These are phyloP conservation scores for Cercophora newfieldiana DNA, from an alignment of 495 filamentous ascomycete genomes.

Conservation along the genomic window DNA sequence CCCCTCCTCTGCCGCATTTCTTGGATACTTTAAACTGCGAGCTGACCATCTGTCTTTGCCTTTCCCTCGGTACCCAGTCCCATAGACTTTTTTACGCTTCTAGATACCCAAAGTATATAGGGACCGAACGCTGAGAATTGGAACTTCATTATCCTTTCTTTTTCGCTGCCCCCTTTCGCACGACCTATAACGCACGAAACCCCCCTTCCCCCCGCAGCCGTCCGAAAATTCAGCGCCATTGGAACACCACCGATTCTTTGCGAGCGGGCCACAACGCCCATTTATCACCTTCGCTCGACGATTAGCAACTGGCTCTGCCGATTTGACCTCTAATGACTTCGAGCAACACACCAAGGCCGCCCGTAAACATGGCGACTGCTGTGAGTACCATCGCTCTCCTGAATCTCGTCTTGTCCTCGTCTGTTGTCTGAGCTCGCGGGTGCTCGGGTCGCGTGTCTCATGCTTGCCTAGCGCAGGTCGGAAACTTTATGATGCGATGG, in stretches of 20 bases:
- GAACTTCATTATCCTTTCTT: background rate
- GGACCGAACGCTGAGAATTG: background rate
- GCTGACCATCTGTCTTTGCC: conserved; percentile 20
- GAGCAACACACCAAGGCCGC: background rate
- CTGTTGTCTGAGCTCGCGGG: background rate
- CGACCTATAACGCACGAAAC: conserved; percentile 3
- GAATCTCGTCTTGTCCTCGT: background rate
- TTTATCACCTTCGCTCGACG: background rate
- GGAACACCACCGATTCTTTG: conserved; percentile 7
- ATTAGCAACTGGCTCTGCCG: background rate
- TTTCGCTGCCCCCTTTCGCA: background rate
- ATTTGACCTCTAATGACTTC: background rate
- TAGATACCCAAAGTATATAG: conserved; percentile 17
- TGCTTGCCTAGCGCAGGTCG: conserved; percentile 18
- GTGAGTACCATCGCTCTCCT: conserved; percentile 2
- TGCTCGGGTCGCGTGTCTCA: conserved; percentile 20
- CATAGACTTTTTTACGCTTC: conserved; percentile 7
- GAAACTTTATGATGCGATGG: conserved; percentile 4
- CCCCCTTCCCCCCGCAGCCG: conserved; percentile 13
- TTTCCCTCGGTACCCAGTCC: conserved; percentile 8
- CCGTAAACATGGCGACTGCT: background rate
- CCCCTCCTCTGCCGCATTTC: conserved; percentile 13
- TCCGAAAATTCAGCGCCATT: conserved; percentile 4
- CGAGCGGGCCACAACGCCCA: conserved; percentile 14
- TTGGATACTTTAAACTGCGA: background rate